Conservation (phyloP, 305 asterid genomes). For the Fraxinus albicans region DNA sequence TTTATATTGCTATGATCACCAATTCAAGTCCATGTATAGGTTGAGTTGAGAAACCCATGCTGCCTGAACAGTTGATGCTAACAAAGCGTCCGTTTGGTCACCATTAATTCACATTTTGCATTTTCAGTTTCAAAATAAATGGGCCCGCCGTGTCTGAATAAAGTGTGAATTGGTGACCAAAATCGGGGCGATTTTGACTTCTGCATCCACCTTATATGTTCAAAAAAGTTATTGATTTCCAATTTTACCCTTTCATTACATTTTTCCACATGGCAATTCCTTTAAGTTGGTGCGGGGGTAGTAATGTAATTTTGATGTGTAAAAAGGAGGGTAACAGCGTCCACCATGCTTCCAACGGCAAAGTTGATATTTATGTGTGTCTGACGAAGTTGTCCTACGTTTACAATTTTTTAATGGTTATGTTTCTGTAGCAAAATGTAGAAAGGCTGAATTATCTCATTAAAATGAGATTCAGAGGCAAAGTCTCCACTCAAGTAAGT, state of each 20-base stretch:
- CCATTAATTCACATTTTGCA: not conserved
- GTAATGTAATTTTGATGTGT: not conserved
- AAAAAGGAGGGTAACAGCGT: not conserved
- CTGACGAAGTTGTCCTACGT: not conserved
- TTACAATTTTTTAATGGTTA: not conserved
- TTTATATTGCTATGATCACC: not conserved
- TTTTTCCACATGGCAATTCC: not conserved
- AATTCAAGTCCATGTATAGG: not conserved
- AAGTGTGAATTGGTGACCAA: not conserved
- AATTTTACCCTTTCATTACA: not conserved
- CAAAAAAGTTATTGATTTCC: not conserved
- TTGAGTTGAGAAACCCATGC: not conserved
- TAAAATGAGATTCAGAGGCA: not conserved
- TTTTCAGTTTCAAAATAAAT: not conserved
- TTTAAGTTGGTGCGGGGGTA: not conserved
- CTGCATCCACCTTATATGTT: not conserved
- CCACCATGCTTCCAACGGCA: not conserved
- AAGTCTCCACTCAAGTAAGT: not conserved
- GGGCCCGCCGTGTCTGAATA: not conserved
- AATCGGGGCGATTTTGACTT: not conserved
- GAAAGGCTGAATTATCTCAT: not conserved
- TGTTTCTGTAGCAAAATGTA: not conserved
- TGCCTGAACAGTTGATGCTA: not conserved
- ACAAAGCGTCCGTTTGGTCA: not conserved
- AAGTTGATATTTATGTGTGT: not conserved